Evolutionary conservation across 805 yeast genomes (phyloP), one percentile per base, ranked within the genome.

Genomic region (Zygoascus flipseniorum): DNA sequence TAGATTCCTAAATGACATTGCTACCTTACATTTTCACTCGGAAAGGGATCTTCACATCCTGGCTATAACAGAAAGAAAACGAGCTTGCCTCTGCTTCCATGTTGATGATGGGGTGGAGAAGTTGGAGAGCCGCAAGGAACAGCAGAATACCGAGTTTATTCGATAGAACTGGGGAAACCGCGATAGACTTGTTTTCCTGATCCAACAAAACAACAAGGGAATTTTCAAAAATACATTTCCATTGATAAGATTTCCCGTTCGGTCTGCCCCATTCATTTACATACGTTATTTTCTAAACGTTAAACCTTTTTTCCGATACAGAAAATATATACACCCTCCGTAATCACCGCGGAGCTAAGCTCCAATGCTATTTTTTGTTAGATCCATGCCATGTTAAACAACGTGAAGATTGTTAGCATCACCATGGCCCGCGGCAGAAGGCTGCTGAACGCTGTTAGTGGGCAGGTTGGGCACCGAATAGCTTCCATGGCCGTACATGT

Each of bases 41-140:
- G 52, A 83, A 70, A 0, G 78, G 80, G 2, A 72, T 56, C 37
- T 76, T 72, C 18, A 83, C 62, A 56, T 82, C 86, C 54, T 76
- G 74, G 0, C 86, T 80, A 3, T 78, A 70, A 60, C 79, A 79
- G 63, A 80, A 82, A 5, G 82, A 76, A 32, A 79, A 73, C n/a
- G 49, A 46, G 10, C 41, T 46, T 44, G 76, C 74, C 47, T 69
- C 72, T 45, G 61, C 62, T 50, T 67, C 69, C 72, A 68, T 68
- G 39, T 13, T 35, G 39, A 13, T 31, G 35, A 31, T 35, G 39
- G 4, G 39, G 8, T 35, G 39, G 13, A 10, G 39, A 35, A 35
- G 39, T 11, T 35, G 39, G 39, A 5, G 39, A 35, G 16, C 13
- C 39, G 28, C 28, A 23, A 23, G 28, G 6, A 23, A 6, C 28